phyloP scores from a whole-genome alignment of 2,329 filamentous ascomycete genomes.

The Lecanicillium sp. region DNA sequence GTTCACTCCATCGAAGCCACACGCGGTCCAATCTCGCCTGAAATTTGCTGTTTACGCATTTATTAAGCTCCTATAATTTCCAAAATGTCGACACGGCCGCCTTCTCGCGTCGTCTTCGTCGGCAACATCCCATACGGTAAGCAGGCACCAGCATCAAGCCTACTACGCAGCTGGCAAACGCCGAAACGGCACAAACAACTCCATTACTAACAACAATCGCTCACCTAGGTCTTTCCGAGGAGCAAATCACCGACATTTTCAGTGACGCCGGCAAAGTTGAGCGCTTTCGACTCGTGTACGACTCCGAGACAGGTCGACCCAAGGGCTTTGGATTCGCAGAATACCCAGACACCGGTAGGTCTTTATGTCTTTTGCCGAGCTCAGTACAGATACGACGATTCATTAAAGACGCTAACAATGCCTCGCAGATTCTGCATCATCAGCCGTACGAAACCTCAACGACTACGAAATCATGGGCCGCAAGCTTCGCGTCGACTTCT shows the following conservation, averaged over 20 bases:
- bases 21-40: too few species aligned
- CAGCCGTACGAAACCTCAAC: constrained; percentile 90
- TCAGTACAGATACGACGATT: not conserved
- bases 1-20: too few species aligned
- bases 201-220: not conserved
- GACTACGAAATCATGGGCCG: constrained; percentile 92
- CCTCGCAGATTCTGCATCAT: constrained; percentile 64
- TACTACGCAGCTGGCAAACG: too few species aligned
- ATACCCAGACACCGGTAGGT: constrained; percentile 76
- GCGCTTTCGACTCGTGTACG: constrained; percentile 89
- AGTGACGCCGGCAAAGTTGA: constrained; percentile 82
- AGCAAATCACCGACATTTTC: constrained; percentile 92
- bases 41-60: too few species aligned
- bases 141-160: constrained; percentile 11
- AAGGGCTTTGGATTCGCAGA: constrained; percentile 97
- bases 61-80: not conserved
- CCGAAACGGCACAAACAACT: not conserved
- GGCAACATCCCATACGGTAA: constrained; percentile 78
- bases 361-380: not conserved
- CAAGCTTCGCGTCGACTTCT: constrained; percentile 91
- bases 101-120: constrained; percentile 73
- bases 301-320: constrained; percentile 86
- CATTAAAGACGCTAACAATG: too few species aligned
- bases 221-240: constrained; percentile 80
- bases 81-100: constrained; percentile 66